These are phyloP conservation scores for Beauveria brongniartii DNA, from an alignment of 2,329 filamentous ascomycete genomes.

Conservation along the genomic window DNA sequence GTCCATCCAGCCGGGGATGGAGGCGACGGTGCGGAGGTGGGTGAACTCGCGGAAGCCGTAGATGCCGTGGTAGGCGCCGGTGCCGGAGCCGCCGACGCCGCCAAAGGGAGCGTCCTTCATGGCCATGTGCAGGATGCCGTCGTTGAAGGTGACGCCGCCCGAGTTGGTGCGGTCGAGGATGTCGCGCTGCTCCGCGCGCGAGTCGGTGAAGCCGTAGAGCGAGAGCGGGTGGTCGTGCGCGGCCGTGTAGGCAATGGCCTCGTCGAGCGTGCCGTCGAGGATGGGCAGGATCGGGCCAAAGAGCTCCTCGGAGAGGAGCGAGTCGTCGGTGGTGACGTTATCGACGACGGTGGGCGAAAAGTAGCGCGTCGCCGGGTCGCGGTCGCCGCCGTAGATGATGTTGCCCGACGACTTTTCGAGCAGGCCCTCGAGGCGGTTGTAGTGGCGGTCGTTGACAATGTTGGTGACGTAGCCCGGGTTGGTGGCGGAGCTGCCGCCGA, in stretches of 20 bases:
- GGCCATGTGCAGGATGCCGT: slow-evolving; percentile 35
- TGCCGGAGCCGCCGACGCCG: slow-evolving; percentile 40
- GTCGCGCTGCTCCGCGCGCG: slow-evolving; percentile 26
- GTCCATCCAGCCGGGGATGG: slow-evolving; percentile 30
- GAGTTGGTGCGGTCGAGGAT: slow-evolving; percentile 30
- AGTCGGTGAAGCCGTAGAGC: slow-evolving; percentile 32
- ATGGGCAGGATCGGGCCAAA: slow-evolving; percentile 37
- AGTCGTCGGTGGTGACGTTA: slow-evolving; percentile 26
- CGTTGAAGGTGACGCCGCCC: slow-evolving; percentile 44
- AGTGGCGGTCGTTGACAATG: slow-evolving; percentile 36
- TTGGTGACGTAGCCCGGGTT: slow-evolving; percentile 17
- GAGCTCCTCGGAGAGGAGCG: slow-evolving; percentile 35
- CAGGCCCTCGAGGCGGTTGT: slow-evolving; percentile 29
- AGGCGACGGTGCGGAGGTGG: slow-evolving; percentile 30
- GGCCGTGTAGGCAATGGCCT: slow-evolving; percentile 23
- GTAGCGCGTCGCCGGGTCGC: slow-evolving; percentile 21
- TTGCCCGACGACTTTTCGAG: slow-evolving; percentile 28
- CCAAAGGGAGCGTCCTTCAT: slow-evolving; percentile 38
- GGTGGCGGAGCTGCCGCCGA: slow-evolving; percentile 15
- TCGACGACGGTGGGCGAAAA: slow-evolving; percentile 32
- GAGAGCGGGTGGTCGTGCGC: slow-evolving; percentile 28
- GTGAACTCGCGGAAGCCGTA: slow-evolving; percentile 38
- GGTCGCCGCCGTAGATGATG: slow-evolving; percentile 27
- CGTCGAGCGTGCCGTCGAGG: slow-evolving; percentile 23
- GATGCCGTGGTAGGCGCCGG: slow-evolving; percentile 40